Evolutionary conservation across 1,139 yeast species (phyloP).

Genomic region (Barnettozyma hawaiiensis): DNA sequence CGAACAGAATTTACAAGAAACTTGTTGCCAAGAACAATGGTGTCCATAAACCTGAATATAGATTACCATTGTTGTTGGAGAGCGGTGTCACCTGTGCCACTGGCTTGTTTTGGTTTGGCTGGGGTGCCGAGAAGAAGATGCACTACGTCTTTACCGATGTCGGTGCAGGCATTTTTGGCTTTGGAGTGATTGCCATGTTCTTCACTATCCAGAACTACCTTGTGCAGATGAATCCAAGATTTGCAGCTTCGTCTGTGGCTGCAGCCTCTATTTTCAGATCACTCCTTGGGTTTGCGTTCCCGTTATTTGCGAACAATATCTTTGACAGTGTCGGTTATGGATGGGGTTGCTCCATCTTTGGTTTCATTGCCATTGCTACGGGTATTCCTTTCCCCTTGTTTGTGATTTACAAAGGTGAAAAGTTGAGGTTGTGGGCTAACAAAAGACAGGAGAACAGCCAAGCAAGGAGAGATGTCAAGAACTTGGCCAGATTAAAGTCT

Average conservation of each 20-base stretch:
- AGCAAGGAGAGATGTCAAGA: constrained; percentile 37
- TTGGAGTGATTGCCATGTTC: constrained; percentile 50
- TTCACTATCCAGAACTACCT: constrained; percentile 55
- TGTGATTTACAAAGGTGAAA: constrained; percentile 51
- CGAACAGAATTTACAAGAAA: constrained; percentile 35
- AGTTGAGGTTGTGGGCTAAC: constrained; percentile 53
- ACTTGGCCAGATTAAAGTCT: constrained; percentile 29
- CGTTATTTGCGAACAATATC: constrained; percentile 43
- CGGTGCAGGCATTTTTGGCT: constrained; percentile 50
- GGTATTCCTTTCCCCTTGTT: constrained; percentile 63
- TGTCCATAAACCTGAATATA: constrained; percentile 49
- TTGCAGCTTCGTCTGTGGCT: constrained; percentile 55
- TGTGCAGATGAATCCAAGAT: constrained; percentile 61
- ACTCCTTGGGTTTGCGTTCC: constrained; percentile 51
- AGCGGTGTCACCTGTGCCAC: constrained; percentile 45
- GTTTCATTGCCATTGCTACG: constrained; percentile 45
- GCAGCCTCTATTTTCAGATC: constrained; percentile 61
- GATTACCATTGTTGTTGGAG: constrained; percentile 41
- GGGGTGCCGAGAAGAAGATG: constrained; percentile 48
- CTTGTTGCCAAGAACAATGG: constrained; percentile 42
- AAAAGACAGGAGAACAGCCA: constrained; percentile 36
- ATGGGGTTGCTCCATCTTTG: constrained; percentile 64
- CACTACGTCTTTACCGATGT: constrained; percentile 56
- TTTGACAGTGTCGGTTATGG: constrained; percentile 47
- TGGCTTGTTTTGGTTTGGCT: constrained; percentile 58